phyloP scores from a whole-genome alignment of 192 early-diverging fungal genomes.

The Coemansia sp. region DNA sequence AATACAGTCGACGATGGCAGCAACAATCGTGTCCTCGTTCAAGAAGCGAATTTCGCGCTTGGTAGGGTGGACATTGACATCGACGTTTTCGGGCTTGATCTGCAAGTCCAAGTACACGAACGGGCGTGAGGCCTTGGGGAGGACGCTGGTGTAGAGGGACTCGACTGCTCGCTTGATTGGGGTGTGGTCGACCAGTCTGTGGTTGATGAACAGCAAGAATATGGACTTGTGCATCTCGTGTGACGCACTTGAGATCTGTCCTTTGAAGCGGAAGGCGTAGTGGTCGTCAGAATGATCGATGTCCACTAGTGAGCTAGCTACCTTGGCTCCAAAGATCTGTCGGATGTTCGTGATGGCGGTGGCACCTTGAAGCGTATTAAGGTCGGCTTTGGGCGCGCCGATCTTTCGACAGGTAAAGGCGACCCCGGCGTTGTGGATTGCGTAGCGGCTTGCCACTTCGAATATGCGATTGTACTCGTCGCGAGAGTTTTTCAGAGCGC shows the following conservation, averaged over 20 bases:
- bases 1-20: slow-evolving; percentile 68
- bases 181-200: slow-evolving; percentile 73
- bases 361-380: slow-evolving; percentile 69
- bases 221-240: slow-evolving; percentile 84
- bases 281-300: slow-evolving; percentile 58
- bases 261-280: slow-evolving; percentile 68
- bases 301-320: slow-evolving; percentile 78
- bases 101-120: slow-evolving; percentile 92
- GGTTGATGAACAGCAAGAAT: slow-evolving; percentile 95
- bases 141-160: slow-evolving; percentile 72
- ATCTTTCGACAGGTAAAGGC: slow-evolving; percentile 93
- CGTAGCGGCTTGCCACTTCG: slow-evolving; percentile 90
- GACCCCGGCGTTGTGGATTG: slow-evolving; percentile 87
- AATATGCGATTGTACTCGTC: slow-evolving; percentile 94
- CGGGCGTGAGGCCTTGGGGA: slow-evolving; percentile 86
- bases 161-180: slow-evolving; percentile 85
- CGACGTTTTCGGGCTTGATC: slow-evolving; percentile 87
- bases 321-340: slow-evolving; percentile 79
- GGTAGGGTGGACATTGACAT: slow-evolving; percentile 99
- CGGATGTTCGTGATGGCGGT: slow-evolving; percentile 78
- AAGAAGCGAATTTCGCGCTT: slow-evolving; percentile 95
- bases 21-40: slow-evolving; percentile 85
- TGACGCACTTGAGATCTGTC: slow-evolving; percentile 88
- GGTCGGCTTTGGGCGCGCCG: slow-evolving; percentile 72
- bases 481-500: slow-evolving; percentile 79